Base-by-base conservation (phyloP, 106 monocot species). In the Apostasia ramifera region DNA sequence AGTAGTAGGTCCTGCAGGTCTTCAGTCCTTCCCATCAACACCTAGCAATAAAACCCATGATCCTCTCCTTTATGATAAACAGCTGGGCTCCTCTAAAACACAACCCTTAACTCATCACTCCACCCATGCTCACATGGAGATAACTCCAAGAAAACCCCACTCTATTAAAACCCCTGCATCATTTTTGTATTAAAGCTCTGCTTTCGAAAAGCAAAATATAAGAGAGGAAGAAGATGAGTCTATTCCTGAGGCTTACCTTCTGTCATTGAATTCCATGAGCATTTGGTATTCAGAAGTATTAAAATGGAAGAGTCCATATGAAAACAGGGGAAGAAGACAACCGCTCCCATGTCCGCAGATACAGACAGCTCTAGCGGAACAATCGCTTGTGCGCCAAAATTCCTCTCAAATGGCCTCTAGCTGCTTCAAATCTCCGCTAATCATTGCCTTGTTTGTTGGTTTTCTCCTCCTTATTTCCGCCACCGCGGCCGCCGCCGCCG, bases 321-420 rank as follows among this genome's bases (percentile, higher is more conserved):
- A 44, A 13, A 62, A 62, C 15, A 44, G 41, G 42, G 8, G 56
- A 74, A 74, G 66, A 74, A 57, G 66, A 74, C 74, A 74, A 74
- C 66, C 4, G 72, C 42, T 46, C 74, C 45, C 44, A 78, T 77
- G 80, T 70, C 56, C 70, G 47, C 66, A 73, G 72, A 84, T 75
- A 84, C 67, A 72, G 81, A 88, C 81, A 83, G 87, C 58, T 75
- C 62, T 77, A 79, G 79, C 70, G 79, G 82, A 70, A 78, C 13
- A 45, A 43, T 65, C 65, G 47, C 6, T 65, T 48, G 40, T n/a
- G 14, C 50, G 4, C 13, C 65, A 8, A 65, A 65, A 65, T 63
- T 63, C 62, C 45, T 45, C 44, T 63, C 62, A n/a, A 47, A 74
- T 73, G 74, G 74, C 74, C 41, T 66, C 74, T 74, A 45, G 43